Conservation (phyloP, 179 eudicot species). For the Nepenthes alata region DNA sequence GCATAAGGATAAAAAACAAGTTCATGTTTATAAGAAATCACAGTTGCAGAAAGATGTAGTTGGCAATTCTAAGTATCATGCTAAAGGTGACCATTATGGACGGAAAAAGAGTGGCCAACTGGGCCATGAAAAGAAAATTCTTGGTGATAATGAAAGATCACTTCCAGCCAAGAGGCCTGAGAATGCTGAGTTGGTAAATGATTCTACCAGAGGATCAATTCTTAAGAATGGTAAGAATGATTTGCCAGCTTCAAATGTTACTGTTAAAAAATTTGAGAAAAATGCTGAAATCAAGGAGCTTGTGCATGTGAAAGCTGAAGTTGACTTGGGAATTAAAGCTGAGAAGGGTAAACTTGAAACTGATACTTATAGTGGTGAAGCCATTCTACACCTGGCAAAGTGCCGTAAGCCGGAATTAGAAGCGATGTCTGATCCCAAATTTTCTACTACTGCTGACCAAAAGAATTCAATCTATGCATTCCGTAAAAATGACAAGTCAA, state of each 20-base stretch:
- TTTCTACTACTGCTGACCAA: constrained; percentile 5
- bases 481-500: constrained; percentile 17
- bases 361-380: constrained; percentile 10
- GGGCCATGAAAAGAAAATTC: constrained; percentile 13
- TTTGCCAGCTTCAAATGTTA: background rate
- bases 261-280: background rate
- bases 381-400: constrained; percentile 26
- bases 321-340: background rate
- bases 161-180: constrained; percentile 18
- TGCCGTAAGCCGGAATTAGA: constrained; percentile 22
- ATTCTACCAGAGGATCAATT: constrained; percentile 9
- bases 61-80: constrained; percentile 9
- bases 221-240: constrained; percentile 3
- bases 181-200: constrained; percentile 14
- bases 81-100: constrained; percentile 12
- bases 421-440: constrained; percentile 11
- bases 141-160: constrained; percentile 12
- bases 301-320: background rate
- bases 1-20: constrained; percentile 17
- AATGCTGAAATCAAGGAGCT: constrained; percentile 12
- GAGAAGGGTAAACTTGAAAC: constrained; percentile 4
- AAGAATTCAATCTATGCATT: background rate
- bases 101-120: constrained; percentile 12
- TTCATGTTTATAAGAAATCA: constrained; percentile 6
- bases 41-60: constrained; percentile 10